These are phyloP conservation scores for Licmophora abbreviata DNA, from an alignment of 108 stramenopile species.

Conservation along the genomic window DNA sequence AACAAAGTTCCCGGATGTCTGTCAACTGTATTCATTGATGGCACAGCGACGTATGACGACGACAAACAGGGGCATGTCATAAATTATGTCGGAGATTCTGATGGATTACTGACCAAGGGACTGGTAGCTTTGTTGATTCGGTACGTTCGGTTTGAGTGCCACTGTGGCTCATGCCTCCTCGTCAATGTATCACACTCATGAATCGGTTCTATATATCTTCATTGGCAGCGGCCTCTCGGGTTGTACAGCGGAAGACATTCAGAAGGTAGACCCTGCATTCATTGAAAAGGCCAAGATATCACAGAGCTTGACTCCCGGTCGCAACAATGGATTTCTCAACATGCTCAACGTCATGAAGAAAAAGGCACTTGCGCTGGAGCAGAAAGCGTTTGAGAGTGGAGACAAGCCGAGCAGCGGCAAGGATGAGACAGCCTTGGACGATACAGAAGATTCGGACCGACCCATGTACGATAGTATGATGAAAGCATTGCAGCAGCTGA, in stretches of 20 bases:
- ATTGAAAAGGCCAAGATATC: conserved; percentile 82
- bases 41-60: conserved; percentile 28
- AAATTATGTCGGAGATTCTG: conserved; percentile 86
- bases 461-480: conserved; percentile 82
- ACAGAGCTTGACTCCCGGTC: conserved; percentile 84
- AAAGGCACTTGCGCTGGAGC: conserved; percentile 42
- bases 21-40: conserved; percentile 78
- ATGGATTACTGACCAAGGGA: conserved; percentile 93
- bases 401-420: conserved; percentile 4
- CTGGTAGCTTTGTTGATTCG: conserved; percentile 85
- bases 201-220: background rate
- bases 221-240: conserved; percentile 47
- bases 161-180: background rate
- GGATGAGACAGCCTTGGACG: background rate
- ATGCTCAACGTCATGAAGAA: conserved; percentile 90
- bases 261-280: conserved; percentile 81
- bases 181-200: conserved; percentile 1
- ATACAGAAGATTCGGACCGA: too few relatives aligned
- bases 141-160: conserved; percentile 28
- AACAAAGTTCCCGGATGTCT: conserved; percentile 94
- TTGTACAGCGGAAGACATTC: conserved; percentile 61
- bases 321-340: conserved; percentile 98
- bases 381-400: conserved; percentile 4
- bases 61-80: conserved; percentile 40
- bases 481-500: conserved; percentile 50